Evolutionary conservation across 225 moss, liverwort and hornwort species (phyloP).

Genomic region (Anthoceros angustus): DNA sequence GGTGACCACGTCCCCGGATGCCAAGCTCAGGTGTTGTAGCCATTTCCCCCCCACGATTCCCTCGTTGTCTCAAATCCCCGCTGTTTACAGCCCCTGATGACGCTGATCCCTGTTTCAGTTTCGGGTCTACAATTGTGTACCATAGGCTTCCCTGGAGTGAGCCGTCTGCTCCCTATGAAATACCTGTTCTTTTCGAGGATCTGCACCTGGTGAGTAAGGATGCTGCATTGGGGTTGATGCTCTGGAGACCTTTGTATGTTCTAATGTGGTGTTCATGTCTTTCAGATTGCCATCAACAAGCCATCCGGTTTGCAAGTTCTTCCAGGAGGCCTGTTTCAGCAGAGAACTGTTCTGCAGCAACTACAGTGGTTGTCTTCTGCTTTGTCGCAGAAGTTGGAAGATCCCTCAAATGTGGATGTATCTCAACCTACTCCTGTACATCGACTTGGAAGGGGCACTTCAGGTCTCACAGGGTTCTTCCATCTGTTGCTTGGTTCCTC

Average conservation of each 20-base stretch:
- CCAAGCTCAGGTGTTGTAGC: slow-evolving; percentile 38
- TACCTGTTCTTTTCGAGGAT: slow-evolving; percentile 63
- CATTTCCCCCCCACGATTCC: background rate
- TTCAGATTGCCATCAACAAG: slow-evolving; percentile 66
- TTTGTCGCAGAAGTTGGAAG: slow-evolving; percentile 6
- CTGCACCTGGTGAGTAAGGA: slow-evolving; percentile 42
- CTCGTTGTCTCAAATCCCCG: background rate
- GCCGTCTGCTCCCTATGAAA: slow-evolving; percentile 43
- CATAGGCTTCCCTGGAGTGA: slow-evolving; percentile 73
- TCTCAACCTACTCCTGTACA: slow-evolving; percentile 70
- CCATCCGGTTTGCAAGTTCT: slow-evolving; percentile 89
- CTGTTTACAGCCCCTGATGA: background rate
- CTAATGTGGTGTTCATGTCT: background rate
- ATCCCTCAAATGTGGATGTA: slow-evolving; percentile 10
- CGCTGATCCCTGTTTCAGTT: slow-evolving; percentile 20
- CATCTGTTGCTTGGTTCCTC: too few relatives aligned
- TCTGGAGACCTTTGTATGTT: background rate
- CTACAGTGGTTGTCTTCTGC: slow-evolving; percentile 41
- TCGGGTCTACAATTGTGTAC: slow-evolving; percentile 42
- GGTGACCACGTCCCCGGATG: slow-evolving; percentile 25
- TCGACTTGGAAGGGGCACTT: slow-evolving; percentile 92
- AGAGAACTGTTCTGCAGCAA: slow-evolving; percentile 77
- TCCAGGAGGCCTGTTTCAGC: slow-evolving; percentile 89
- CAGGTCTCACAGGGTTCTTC: slow-evolving; percentile 26
- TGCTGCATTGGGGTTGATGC: background rate